A percentile compares a stretch with the other conserved stretches of the same genome.
Conservation (phyloP, 2,329 filamentous ascomycete species). For the Colletotrichum somersetense region DNA sequence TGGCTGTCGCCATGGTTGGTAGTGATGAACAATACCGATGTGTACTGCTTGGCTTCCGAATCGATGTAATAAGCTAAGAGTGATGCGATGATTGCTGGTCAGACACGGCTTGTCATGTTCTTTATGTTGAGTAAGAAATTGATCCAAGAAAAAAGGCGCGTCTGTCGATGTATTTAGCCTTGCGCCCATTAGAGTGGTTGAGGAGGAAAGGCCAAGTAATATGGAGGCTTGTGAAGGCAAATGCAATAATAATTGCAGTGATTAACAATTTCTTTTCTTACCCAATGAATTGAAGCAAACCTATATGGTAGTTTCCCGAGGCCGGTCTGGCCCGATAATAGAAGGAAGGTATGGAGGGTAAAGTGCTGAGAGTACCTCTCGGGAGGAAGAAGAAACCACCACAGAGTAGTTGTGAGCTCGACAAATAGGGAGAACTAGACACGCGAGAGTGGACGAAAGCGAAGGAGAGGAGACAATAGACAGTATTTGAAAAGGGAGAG, state of each 20-base stretch:
- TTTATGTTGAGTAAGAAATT: background rate
- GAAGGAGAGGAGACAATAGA: conserved; percentile 1
- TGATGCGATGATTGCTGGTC: background rate
- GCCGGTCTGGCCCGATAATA: background rate
- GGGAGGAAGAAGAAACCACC: background rate
- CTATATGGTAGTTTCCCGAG: background rate
- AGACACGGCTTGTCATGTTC: background rate
- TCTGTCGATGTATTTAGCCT: background rate
- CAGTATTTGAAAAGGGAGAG: conserved; percentile 11
- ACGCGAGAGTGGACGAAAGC: background rate
- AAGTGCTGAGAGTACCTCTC: background rate
- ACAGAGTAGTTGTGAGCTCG: background rate
- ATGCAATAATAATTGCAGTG: background rate
- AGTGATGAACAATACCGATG: background rate
- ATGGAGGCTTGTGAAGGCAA: background rate
- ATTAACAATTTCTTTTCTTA: background rate
- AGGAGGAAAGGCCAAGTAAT: background rate
- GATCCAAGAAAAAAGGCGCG: background rate
- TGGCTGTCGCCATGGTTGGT: conserved; percentile 27
- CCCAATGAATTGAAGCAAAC: background rate
- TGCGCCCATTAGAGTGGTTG: background rate
- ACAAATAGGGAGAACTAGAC: background rate
- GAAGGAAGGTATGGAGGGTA: background rate
- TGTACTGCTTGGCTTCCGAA: too few species aligned
- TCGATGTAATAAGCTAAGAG: background rate